phyloP scores from a whole-genome alignment of 1,284 basidiomycete genomes.

The Irpex rosettiformis region DNA sequence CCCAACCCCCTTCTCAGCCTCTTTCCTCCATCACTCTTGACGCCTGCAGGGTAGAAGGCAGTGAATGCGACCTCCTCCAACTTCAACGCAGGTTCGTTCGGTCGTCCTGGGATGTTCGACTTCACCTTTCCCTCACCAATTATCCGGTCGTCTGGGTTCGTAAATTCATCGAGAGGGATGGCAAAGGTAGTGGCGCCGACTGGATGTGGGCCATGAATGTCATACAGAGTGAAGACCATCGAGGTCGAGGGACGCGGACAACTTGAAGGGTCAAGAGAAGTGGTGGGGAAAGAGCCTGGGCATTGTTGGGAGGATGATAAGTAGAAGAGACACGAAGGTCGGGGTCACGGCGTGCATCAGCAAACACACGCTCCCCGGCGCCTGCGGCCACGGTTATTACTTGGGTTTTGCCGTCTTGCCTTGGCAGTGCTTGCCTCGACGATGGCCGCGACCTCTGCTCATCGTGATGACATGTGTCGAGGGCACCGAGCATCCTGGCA shows the following conservation, averaged over 20 bases:
- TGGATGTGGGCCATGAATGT: conserved; percentile 40
- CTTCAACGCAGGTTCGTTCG: conserved; percentile 37
- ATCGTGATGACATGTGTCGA: not conserved
- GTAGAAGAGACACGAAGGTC: not conserved
- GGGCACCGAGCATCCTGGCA: not conserved
- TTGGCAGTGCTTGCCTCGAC: too few relatives aligned
- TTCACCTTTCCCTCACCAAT: conserved; percentile 41
- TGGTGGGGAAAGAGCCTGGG: not conserved
- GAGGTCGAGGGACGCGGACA: not conserved
- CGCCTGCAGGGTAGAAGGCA: conserved; percentile 51
- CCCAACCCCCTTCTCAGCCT: conserved; percentile 36
- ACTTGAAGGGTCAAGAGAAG: not conserved
- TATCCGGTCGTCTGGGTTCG: conserved; percentile 24
- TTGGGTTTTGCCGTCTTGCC: not conserved
- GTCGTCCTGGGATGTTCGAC: conserved; percentile 18
- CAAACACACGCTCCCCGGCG: not conserved
- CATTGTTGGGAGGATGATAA: not conserved
- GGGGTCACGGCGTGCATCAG: not conserved
- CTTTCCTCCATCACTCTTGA: conserved; percentile 14
- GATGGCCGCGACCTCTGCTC: not conserved
- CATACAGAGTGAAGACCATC: conserved; percentile 40
- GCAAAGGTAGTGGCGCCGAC: conserved; percentile 56
- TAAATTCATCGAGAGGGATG: conserved; percentile 30
- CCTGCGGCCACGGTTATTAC: not conserved
- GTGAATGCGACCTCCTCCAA: conserved; percentile 59